Evolutionary conservation across 768 basidiomycete genomes (phyloP).

Genomic region (Vararia minispora): DNA sequence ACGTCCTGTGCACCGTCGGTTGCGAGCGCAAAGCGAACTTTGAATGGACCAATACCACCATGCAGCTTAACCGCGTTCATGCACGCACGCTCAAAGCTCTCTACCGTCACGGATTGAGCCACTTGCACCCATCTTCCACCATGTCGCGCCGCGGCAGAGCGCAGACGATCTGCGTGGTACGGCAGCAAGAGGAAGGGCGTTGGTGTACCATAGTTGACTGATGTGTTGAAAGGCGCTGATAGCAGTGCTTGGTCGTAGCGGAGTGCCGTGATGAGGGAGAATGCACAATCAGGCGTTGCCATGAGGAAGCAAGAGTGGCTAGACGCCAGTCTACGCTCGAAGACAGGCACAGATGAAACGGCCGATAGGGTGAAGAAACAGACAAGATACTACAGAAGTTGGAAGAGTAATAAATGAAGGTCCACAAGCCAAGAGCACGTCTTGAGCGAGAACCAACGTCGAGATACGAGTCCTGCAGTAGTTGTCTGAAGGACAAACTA

Average conservation of each 20-base stretch:
- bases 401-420: no score
- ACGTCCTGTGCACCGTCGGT: slow-evolving; percentile 1
- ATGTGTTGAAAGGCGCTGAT: slow-evolving; percentile 41
- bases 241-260: slow-evolving; percentile 46
- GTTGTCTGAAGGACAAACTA: no score
- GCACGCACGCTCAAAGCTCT: slow-evolving; percentile 33
- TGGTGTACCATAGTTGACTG: slow-evolving; percentile 33
- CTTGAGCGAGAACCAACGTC: no score
- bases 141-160: slow-evolving; percentile 36
- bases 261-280: slow-evolving; percentile 38
- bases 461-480: no score
- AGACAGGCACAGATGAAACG: no score
- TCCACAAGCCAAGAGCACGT: no score
- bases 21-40: slow-evolving; percentile 29
- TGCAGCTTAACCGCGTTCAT: slow-evolving; percentile 26
- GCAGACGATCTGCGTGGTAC: slow-evolving; percentile 51
- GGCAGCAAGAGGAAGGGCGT: slow-evolving; percentile 52
- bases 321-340: no score
- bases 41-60: slow-evolving; percentile 6
- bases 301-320: background rate
- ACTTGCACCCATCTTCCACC: slow-evolving; percentile 38
- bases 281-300: slow-evolving; percentile 2
- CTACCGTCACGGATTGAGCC: slow-evolving; percentile 25
- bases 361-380: no score
- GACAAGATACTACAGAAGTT: no score